These are phyloP conservation scores for Colletotrichum liriopes DNA, from an alignment of 2,329 filamentous ascomycete species.

Conservation along the genomic window DNA sequence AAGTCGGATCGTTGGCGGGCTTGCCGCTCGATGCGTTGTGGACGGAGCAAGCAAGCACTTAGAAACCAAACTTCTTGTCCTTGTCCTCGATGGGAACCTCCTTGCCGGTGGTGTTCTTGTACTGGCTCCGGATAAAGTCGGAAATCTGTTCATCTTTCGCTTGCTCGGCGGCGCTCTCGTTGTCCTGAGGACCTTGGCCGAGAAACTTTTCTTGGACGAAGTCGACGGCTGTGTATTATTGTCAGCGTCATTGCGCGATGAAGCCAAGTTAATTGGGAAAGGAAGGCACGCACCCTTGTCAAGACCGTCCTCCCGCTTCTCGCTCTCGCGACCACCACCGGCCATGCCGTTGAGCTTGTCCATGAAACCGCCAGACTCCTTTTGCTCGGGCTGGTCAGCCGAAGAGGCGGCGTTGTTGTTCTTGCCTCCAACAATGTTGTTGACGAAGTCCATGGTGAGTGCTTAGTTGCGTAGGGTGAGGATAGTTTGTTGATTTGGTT, in stretches of 20 bases:
- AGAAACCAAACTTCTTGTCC: conserved; percentile 41
- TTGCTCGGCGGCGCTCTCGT: conserved; percentile 83
- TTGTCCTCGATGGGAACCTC: conserved; percentile 80
- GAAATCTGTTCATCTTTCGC: conserved; percentile 87
- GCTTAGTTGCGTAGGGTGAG: not conserved
- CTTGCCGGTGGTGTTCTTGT: conserved; percentile 78
- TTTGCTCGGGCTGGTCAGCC: conserved; percentile 49
- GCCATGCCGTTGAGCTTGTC: conserved; percentile 81
- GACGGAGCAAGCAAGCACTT: not conserved
- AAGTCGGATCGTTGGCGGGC: not conserved
- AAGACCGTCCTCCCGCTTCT: conserved; percentile 87
- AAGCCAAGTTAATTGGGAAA: not conserved
- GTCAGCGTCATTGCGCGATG: conserved; percentile 9
- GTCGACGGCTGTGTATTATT: conserved; percentile 75
- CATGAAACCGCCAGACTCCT: conserved; percentile 70
- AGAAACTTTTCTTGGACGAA: conserved; percentile 83
- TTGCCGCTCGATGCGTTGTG: not conserved
- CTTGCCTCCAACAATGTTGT: conserved; percentile 63
- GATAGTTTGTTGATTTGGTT: not conserved
- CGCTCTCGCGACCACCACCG: conserved; percentile 80
- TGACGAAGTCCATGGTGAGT: conserved; percentile 70
- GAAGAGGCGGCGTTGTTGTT: conserved; percentile 49
- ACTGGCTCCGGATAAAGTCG: conserved; percentile 79
- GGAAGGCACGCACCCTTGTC: conserved; percentile 76
- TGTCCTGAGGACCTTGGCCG: conserved; percentile 78